Base-by-base conservation (phyloP, 2,329 filamentous ascomycete species). In the Dendryphion nanum region DNA sequence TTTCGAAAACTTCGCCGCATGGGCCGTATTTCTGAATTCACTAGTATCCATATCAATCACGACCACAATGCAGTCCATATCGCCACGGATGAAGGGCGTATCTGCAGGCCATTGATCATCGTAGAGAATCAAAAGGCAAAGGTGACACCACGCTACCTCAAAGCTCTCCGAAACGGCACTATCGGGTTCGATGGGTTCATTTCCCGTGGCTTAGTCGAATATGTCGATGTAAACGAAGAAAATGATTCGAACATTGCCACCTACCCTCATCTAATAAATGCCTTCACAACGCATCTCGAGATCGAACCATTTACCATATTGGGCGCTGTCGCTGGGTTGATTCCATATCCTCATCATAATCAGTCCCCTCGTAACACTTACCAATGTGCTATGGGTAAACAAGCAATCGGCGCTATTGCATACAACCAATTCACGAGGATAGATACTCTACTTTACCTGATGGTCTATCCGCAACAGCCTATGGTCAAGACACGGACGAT, bases 331-430 rank as follows among this genome's bases (percentile, higher is more conserved):
- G 93, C 93, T 26, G 93, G 93, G 30, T 75, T 98, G 24, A 98
- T 98, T 63, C 93, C 93, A 4, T 98, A 97, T 60, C 93, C 93
- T 6, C 93, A 98, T 65, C 93, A 98, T 74, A 98, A 98, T 68
- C 93, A 98, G 66, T 98, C 94, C 13, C 93, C 93, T 7, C 80
- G 93, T 76, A 98, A 98, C 64, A 98, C 93, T 0, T 98, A 98
- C 61, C 91, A 97, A 75, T 96, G 91, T 71, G 93, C 93, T 70
- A 98, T 98, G 93, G 93, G 93, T 79, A 98, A 98, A 72, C 93
- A 98, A 85, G 93, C 93, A 26, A 97, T 98, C 63, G 93, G 93
- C 21, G 90, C 91, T 21, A 97, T 98, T 61, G 93, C 91, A 13
- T 95, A 95, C 62, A 98, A 98, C 62, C 93, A 98, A 66, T 95